Percentiles rank a stretch among this genome's conserved stretches.
Conservation (phyloP, 768 basidiomycete species). For the Filobasidium floriforme region DNA sequence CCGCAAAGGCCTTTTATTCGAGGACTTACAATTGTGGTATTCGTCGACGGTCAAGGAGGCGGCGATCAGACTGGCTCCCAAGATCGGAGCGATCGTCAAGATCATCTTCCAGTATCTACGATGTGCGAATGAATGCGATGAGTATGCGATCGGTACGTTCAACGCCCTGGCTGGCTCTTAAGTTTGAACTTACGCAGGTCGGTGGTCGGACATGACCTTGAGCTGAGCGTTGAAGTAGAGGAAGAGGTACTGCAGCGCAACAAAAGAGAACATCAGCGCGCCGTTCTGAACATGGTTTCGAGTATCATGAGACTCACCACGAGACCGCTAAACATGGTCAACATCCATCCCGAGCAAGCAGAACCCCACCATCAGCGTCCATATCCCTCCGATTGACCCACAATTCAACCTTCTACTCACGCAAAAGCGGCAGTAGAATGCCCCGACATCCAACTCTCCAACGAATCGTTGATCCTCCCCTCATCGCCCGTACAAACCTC, state of each 20-base stretch:
- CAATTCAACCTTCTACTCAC: not conserved
- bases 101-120: slow-evolving; percentile 60
- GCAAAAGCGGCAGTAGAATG: slow-evolving; percentile 58
- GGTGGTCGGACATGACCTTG: slow-evolving; percentile 57
- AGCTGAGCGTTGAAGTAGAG: slow-evolving; percentile 54
- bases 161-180: no score
- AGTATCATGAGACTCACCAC: slow-evolving; percentile 30
- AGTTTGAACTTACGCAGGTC: slow-evolving; percentile 46
- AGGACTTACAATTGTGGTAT: slow-evolving; percentile 49
- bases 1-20: not conserved
- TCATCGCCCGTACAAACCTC: slow-evolving; percentile 54
- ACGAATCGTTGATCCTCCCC: slow-evolving; percentile 54
- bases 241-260: slow-evolving; percentile 30
- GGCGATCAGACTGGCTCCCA: slow-evolving; percentile 55
- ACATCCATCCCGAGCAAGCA: not conserved
- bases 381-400: no score
- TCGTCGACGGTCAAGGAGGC: slow-evolving; percentile 57
- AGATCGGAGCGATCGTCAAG: slow-evolving; percentile 54
- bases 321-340: slow-evolving; percentile 40
- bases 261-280: not conserved
- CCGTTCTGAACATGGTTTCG: not conserved
- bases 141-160: no score
- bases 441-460: slow-evolving; percentile 52
- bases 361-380: not conserved
- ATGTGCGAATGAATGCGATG: not conserved